These are phyloP conservation scores for Aristolochia californica DNA, from an alignment of 164 flowering plant genomes.

Conservation along the genomic window DNA sequence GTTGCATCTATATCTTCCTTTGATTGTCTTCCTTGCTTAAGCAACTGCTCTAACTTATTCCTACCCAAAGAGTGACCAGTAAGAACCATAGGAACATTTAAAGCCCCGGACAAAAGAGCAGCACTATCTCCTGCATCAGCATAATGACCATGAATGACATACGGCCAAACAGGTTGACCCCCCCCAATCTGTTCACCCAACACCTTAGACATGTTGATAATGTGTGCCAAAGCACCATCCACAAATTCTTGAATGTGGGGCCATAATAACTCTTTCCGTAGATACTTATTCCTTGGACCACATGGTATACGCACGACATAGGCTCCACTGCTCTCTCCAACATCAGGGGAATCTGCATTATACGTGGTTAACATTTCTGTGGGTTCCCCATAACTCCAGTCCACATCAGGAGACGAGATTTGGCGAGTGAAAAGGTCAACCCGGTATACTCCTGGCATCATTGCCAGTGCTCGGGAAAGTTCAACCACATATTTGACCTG, in stretches of 20 bases:
- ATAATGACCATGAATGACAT: constrained; percentile 88
- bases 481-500: constrained; percentile 96
- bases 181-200: constrained; percentile 82
- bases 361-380: constrained; percentile 74
- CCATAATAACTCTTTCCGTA: constrained; percentile 72
- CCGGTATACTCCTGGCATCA: constrained; percentile 87
- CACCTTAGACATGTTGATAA: constrained; percentile 77
- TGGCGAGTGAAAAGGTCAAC: constrained; percentile 93
- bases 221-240: constrained; percentile 82
- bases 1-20: constrained; percentile 85
- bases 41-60: constrained; percentile 88
- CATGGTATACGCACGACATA: constrained; percentile 80
- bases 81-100: constrained; percentile 92
- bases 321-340: constrained; percentile 92
- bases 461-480: constrained; percentile 82
- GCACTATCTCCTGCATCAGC: constrained; percentile 97
- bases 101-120: constrained; percentile 88
- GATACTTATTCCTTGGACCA: constrained; percentile 78
- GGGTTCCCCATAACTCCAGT: constrained; percentile 89
- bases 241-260: constrained; percentile 87
- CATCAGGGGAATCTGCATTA: constrained; percentile 38
- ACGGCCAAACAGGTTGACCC: constrained; percentile 82
- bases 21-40: constrained; percentile 90
- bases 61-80: constrained; percentile 93
- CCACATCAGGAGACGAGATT: constrained; percentile 66